Conservation (phyloP, 495 filamentous ascomycete genomes). For the Penicillium desertorum region DNA sequence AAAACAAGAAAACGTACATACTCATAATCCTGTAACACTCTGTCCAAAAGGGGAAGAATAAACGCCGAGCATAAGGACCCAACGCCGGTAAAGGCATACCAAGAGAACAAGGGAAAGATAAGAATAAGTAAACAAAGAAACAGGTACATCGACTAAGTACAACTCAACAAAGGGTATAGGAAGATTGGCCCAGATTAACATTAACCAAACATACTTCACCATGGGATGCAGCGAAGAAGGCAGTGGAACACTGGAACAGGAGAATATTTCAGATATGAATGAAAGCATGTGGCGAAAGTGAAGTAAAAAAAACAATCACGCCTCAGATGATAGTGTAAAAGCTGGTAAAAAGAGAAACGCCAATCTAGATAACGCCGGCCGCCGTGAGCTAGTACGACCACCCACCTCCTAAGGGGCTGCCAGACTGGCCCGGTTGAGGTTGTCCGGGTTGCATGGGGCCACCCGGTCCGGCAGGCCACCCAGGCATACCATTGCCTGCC, state of each 20-base stretch:
- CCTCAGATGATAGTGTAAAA: constrained; percentile 19
- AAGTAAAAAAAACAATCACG: constrained; percentile 12
- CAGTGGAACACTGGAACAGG: constrained; percentile 19
- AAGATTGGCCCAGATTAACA: constrained; percentile 46
- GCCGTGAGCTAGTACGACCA: constrained; percentile 39
- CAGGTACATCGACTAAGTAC: constrained; percentile 33
- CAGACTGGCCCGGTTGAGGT: constrained; percentile 45
- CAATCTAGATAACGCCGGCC: constrained; percentile 32
- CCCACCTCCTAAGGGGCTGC: constrained; percentile 46
- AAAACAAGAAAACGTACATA: constrained; percentile 21
- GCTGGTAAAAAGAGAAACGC: constrained; percentile 23
- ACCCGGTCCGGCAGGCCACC: constrained; percentile 40
- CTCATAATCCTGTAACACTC: constrained; percentile 27
- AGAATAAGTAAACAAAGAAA: constrained; percentile 18
- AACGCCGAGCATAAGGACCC: constrained; percentile 23
- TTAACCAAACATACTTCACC: constrained; percentile 31
- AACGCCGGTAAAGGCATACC: constrained; percentile 10
- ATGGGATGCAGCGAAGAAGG: constrained; percentile 22
- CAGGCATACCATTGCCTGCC: constrained; percentile 40
- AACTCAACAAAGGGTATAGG: constrained; percentile 45
- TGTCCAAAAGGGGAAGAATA: constrained; percentile 12
- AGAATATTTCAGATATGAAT: constrained; percentile 21
- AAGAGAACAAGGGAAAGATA: neutral
- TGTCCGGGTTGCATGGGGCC: constrained; percentile 47
- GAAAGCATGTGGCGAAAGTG: constrained; percentile 22